Evolutionary conservation across 225 moss, liverwort and hornwort genomes (phyloP), one percentile per base, ranked within the genome.

Genomic region (Marchantia polymorpha): DNA sequence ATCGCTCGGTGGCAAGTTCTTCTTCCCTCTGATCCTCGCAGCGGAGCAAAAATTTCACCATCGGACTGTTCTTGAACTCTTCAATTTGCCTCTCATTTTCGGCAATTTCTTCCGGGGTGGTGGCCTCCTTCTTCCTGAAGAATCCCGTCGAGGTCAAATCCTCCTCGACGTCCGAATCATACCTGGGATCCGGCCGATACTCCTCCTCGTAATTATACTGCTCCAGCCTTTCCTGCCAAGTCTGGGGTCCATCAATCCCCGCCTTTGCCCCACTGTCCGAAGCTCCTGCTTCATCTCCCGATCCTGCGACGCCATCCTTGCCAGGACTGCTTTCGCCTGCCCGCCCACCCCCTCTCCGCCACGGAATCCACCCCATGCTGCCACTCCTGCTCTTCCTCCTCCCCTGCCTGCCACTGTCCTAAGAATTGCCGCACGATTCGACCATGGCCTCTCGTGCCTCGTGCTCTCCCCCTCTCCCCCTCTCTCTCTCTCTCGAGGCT

Each of bases 21-120:
- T 87, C 87, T 69, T 68, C 83, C 8, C 85, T 90, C 53, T 80
- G 52, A 84, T 97, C 97, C 81, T 92, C 88, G 58, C 89, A 89
- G 26, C 93, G 73, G 19, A 94, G 51, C 83, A 97, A 84, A 68
- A 94, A 97, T 82, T 77, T 84, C 7, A 87, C 92, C 93, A 94
- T 85, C 23, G 89, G 87, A 52, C 90, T 92, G 19, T 86, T 83
- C 31, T 84, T 80, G 54, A 97, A 92, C 4, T 66, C 82, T 52
- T 84, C 88, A 39, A 90, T 47, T 0, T 93, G 71, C 77, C 65
- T 87, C 85, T 84, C 84, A 69, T 91, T 90, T 84, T 89, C 86
- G 23, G 80, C 91, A 81, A 91, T 86, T 75, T 97, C 94, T 77
- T 89, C 92, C 61, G 86, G 89, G 0, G 88, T 87, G 10, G 85